Evolutionary conservation across 108 stramenopile species (phyloP).

Genomic region (Nitzschia palea): DNA sequence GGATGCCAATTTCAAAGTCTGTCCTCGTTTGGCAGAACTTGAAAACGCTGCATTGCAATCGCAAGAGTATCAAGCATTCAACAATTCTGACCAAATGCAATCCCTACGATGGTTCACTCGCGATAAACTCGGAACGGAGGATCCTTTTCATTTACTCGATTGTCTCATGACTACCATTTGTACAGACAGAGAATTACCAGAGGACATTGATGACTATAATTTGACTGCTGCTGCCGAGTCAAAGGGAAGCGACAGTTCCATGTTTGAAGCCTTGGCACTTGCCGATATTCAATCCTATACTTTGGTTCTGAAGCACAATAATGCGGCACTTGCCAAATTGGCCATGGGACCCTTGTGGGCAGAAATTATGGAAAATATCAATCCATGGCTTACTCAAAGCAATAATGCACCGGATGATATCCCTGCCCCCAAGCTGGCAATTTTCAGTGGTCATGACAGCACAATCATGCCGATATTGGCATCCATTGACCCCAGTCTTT

Average conservation of each 20-base stretch:
- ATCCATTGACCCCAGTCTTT: slow-evolving; percentile 54
- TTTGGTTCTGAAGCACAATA: slow-evolving; percentile 14
- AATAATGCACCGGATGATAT: not conserved
- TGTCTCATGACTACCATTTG: slow-evolving; percentile 89
- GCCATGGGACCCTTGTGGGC: slow-evolving; percentile 62
- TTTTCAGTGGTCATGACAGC: slow-evolving; percentile 80
- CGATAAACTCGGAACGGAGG: slow-evolving; percentile 14
- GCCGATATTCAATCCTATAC: slow-evolving; percentile 21
- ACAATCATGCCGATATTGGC: slow-evolving; percentile 79
- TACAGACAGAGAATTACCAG: slow-evolving; percentile 71
- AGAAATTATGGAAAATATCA: slow-evolving; percentile 60
- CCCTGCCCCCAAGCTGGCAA: slow-evolving; percentile 43
- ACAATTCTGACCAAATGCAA: slow-evolving; percentile 4
- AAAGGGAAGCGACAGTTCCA: slow-evolving; percentile 16
- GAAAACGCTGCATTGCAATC: not conserved
- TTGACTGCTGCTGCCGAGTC: too few relatives aligned
- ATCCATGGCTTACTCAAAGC: slow-evolving; percentile 30
- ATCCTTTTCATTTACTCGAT: slow-evolving; percentile 48
- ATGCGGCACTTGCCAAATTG: slow-evolving; percentile 63
- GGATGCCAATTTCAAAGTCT: slow-evolving; percentile 53
- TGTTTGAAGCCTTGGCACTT: slow-evolving; percentile 8
- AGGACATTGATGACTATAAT: slow-evolving; percentile 34
- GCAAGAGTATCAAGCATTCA: not conserved
- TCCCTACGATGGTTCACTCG: slow-evolving; percentile 24
- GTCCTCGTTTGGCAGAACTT: slow-evolving; percentile 43